phyloP scores from a whole-genome alignment of 2,329 filamentous ascomycete species.

The Botrytis fragariae region DNA sequence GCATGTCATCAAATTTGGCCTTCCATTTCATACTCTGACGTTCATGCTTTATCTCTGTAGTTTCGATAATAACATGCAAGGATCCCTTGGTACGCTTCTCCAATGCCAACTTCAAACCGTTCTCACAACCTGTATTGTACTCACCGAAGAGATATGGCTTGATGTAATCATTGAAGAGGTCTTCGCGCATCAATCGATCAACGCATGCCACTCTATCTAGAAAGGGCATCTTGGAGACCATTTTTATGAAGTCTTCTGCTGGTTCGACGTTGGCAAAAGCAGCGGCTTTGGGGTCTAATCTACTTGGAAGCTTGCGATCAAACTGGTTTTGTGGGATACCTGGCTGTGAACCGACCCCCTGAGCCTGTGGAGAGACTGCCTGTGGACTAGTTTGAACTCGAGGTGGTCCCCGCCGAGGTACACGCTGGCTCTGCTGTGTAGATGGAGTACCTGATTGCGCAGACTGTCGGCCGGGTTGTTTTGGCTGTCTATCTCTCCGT shows the following conservation, averaged over 20 bases:
- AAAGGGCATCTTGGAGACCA: neutral
- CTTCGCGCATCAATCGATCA: slow-evolving; percentile 1
- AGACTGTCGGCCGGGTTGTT: neutral
- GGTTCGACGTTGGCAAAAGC: neutral
- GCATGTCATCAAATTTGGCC: neutral
- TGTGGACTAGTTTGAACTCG: neutral
- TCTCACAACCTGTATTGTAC: neutral
- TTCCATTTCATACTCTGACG: neutral
- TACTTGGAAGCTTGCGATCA: neutral
- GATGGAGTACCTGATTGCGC: neutral
- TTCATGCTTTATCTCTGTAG: neutral
- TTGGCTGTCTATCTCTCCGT: neutral
- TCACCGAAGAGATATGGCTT: neutral
- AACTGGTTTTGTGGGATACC: neutral
- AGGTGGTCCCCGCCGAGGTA: neutral
- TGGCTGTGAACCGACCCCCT: neutral
- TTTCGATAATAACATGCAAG: neutral
- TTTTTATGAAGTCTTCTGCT: slow-evolving; percentile 3
- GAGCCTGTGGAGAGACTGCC: neutral
- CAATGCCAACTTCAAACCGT: neutral
- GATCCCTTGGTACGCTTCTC: neutral
- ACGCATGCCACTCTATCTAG: neutral
- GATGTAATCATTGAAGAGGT: neutral
- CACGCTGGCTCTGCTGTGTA: neutral
- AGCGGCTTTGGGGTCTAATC: neutral